Conservation (phyloP, 2,329 filamentous ascomycete genomes). For the Didymosphaeria variabile region DNA sequence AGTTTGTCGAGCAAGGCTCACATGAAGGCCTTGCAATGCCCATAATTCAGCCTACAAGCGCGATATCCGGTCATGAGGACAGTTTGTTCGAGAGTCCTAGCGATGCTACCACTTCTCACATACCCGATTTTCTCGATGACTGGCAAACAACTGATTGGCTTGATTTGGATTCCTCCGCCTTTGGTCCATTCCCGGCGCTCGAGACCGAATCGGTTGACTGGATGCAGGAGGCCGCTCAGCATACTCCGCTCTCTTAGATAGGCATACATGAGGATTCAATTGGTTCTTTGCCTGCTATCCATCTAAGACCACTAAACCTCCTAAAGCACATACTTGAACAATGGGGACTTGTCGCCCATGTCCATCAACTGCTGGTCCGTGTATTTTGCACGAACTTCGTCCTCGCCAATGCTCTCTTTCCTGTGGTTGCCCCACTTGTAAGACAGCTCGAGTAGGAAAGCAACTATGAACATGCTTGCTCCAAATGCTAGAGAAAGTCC, state of each 20-base stretch:
- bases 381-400: slow-evolving; percentile 46
- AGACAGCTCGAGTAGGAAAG: slow-evolving; percentile 36
- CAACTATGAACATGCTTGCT: slow-evolving; percentile 32
- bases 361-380: slow-evolving; percentile 48
- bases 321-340: slow-evolving; percentile 47
- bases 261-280: no score
- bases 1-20: neutral
- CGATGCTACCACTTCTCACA: slow-evolving; percentile 22
- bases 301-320: neutral
- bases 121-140: slow-evolving; percentile 36
- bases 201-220: slow-evolving; percentile 20
- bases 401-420: slow-evolving; percentile 47
- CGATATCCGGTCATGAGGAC: slow-evolving; percentile 20
- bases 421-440: slow-evolving; percentile 48
- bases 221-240: slow-evolving; percentile 5
- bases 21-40: neutral
- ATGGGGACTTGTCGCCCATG: slow-evolving; percentile 52
- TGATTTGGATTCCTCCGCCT: slow-evolving; percentile 45
- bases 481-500: slow-evolving; percentile 44
- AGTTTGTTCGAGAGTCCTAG: slow-evolving; percentile 34
- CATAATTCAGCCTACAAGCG: neutral
- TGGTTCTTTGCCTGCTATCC: no score
- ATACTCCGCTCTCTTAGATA: neutral
- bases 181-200: slow-evolving; percentile 23
- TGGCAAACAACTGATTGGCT: slow-evolving; percentile 49